Percentiles rank a stretch among this genome's conserved stretches.
Evolutionary conservation across 345 rosid species (phyloP).

Genomic region (Brassica incana): DNA sequence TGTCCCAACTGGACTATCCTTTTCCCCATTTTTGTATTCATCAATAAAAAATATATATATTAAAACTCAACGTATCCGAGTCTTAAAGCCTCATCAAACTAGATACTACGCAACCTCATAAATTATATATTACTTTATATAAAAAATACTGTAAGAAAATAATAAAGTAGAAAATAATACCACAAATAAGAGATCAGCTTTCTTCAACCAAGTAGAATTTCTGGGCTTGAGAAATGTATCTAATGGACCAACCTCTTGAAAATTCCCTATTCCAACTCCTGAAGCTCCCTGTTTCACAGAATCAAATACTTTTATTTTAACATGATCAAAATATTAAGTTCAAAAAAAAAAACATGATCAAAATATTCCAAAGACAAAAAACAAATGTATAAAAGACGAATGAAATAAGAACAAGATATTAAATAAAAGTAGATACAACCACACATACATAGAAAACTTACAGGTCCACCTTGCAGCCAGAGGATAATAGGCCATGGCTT

Average conservation of each 20-base stretch:
- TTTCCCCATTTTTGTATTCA: constrained; percentile 16
- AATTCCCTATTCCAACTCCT: constrained; percentile 77
- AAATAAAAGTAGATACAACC: constrained; percentile 10
- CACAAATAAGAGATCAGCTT: constrained; percentile 86
- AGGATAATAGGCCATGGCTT: constrained; percentile 95
- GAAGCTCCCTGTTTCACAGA: constrained; percentile 63
- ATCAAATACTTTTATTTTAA: constrained; percentile 5
- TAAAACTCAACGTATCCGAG: not conserved
- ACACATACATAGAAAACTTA: constrained; percentile 40
- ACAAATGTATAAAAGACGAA: constrained; percentile 8
- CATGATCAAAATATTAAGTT: not conserved
- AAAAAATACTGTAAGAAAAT: not conserved
- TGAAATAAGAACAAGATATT: not conserved
- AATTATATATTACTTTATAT: not conserved
- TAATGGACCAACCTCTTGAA: constrained; percentile 74
- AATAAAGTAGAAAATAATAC: constrained; percentile 36
- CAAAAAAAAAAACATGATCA: not conserved
- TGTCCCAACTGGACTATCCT: constrained; percentile 82
- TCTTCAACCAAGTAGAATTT: constrained; percentile 68
- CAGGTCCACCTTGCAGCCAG: constrained; percentile 99
- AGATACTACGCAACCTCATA: constrained; percentile 5
- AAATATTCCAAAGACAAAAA: not conserved
- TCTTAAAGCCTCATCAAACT: constrained; percentile 32
- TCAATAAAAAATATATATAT: not conserved
- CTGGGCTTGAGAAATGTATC: constrained; percentile 58